phyloP scores from a whole-genome alignment of 257 asterid genomes.

The Capsicum baccatum region DNA sequence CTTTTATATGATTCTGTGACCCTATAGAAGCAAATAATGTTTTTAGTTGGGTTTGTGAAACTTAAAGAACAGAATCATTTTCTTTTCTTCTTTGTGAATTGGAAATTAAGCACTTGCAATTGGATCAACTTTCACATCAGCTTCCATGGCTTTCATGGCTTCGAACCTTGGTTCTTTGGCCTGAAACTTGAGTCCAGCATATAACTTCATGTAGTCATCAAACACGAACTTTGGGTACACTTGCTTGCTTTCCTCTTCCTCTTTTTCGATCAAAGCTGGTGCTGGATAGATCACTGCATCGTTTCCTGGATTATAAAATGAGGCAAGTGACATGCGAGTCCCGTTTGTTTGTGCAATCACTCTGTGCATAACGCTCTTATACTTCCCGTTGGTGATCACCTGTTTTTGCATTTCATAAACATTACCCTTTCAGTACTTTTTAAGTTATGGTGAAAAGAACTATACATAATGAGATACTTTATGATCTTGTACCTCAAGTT shows the following conservation, averaged over 20 bases:
- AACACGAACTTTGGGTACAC: slow-evolving; percentile 39
- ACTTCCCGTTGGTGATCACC: slow-evolving; percentile 43
- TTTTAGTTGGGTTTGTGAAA: not conserved
- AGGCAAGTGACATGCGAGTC: slow-evolving; percentile 39
- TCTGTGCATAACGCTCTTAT: slow-evolving; percentile 42
- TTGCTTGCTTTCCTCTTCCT: slow-evolving; percentile 26
- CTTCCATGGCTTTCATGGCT: slow-evolving; percentile 35
- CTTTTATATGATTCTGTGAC: not conserved
- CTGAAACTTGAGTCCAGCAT: slow-evolving; percentile 37
- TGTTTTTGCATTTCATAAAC: not conserved
- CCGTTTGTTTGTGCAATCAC: slow-evolving; percentile 41
- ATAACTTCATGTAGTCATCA: slow-evolving; percentile 40
- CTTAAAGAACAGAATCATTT: not conserved
- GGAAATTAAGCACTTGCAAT: slow-evolving; percentile 28
- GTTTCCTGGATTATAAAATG: slow-evolving; percentile 40
- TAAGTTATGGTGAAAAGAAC: not conserved
- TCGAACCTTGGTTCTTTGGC: slow-evolving; percentile 45
- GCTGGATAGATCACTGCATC: slow-evolving; percentile 44
- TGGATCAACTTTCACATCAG: slow-evolving; percentile 18
- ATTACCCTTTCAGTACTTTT: not conserved
- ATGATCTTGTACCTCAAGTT: slow-evolving; percentile 50
- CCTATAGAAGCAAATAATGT: not conserved
- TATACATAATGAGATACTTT: not conserved
- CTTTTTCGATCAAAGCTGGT: slow-evolving; percentile 24
- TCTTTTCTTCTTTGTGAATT: not conserved